Percentiles rank a stretch among this genome's conserved stretches.
Conservation (phyloP, 768 basidiomycete species). For the Mycena albidolilacea region DNA sequence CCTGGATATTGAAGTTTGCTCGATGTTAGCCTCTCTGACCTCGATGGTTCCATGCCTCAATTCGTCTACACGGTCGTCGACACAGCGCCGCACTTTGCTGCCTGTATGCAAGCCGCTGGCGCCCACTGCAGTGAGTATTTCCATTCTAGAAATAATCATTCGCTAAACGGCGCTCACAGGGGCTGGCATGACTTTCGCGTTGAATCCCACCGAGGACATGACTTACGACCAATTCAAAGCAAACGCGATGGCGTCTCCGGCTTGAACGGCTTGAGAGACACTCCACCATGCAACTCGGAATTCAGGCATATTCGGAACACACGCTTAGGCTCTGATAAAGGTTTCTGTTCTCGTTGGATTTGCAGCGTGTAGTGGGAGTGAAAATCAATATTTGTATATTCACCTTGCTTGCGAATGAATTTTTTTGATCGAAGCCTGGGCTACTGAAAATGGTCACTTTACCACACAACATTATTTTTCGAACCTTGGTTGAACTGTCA, state of each 20-base stretch:
- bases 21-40: slow-evolving; percentile 36
- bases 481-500: no score
- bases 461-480: no score
- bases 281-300: background rate
- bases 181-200: slow-evolving; percentile 39
- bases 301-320: slow-evolving; percentile 5
- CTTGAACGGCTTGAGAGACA: slow-evolving; percentile 3
- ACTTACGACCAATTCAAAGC: slow-evolving; percentile 39
- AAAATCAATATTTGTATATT: background rate
- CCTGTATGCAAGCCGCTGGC: slow-evolving; percentile 40
- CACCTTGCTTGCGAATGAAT: background rate
- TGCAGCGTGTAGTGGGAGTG: background rate
- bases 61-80: slow-evolving; percentile 41
- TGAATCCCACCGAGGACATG: slow-evolving; percentile 38
- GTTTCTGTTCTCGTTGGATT: background rate
- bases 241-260: slow-evolving; percentile 36
- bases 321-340: background rate
- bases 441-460: slow-evolving; percentile 42
- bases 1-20: background rate
- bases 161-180: background rate
- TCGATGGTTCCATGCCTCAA: slow-evolving; percentile 35
- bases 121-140: slow-evolving; percentile 41
- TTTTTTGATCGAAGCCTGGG: background rate
- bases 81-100: slow-evolving; percentile 40
- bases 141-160: no score